phyloP scores from a whole-genome alignment of 1,139 yeast species.

The Candida pseudocylindracea region DNA sequence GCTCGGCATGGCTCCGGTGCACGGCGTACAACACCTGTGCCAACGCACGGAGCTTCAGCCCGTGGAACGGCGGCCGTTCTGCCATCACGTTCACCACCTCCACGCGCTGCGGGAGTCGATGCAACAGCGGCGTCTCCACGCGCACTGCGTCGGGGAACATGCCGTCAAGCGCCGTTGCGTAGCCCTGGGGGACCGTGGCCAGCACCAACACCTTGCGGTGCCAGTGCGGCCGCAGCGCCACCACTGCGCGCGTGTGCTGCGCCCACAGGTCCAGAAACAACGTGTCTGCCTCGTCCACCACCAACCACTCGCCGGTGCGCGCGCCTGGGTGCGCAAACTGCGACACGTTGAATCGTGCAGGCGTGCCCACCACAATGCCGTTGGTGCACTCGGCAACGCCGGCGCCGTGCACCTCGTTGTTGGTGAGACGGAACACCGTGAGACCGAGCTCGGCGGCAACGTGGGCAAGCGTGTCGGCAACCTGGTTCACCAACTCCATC shows the following conservation, averaged over 20 bases:
- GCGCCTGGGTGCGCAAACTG: too few relatives aligned
- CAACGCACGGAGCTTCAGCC: constrained; percentile 62
- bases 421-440: too few relatives aligned
- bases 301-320: constrained; percentile 20
- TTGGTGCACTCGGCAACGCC: too few relatives aligned
- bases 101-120: constrained; percentile 57
- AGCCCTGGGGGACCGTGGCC: constrained; percentile 74
- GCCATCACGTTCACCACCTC: constrained; percentile 62
- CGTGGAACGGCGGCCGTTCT: constrained; percentile 51
- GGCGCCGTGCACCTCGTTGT: too few relatives aligned
- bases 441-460: too few relatives aligned
- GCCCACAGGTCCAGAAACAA: constrained; percentile 70
- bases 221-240: constrained; percentile 29
- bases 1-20: constrained; percentile 63
- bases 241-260: constrained; percentile 35
- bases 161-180: constrained; percentile 35
- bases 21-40: constrained; percentile 83
- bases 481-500: constrained; percentile 72
- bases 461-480: constrained; percentile 17
- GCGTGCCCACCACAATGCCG: too few relatives aligned
- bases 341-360: too few relatives aligned
- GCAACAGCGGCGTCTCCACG: constrained; percentile 64
- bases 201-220: constrained; percentile 57
- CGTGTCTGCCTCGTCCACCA: constrained; percentile 93
- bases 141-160: constrained; percentile 44